These are phyloP conservation scores for Pythium rishiriense DNA, from an alignment of 352 stramenopile species.

Conservation along the genomic window DNA sequence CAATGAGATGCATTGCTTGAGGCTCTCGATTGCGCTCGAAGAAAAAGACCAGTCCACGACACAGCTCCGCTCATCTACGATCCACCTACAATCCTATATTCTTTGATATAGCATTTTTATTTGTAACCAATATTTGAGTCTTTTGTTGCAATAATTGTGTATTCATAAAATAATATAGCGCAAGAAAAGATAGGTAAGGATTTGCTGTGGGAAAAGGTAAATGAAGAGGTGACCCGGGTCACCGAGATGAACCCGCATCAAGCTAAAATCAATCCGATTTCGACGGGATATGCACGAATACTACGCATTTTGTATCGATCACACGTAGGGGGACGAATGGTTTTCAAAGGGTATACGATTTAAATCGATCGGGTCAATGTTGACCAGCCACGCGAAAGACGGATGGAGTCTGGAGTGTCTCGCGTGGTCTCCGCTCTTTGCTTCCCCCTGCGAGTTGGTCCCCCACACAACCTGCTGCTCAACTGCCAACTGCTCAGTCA, in stretches of 20 bases:
- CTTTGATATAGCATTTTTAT: too few relatives aligned
- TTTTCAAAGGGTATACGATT: too few relatives aligned
- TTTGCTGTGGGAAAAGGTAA: too few relatives aligned
- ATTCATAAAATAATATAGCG: too few relatives aligned
- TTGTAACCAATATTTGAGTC: too few relatives aligned
- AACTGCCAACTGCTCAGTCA: neutral
- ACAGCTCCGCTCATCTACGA: too few relatives aligned
- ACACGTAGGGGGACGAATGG: too few relatives aligned
- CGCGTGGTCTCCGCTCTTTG: neutral
- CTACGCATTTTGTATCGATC: neutral
- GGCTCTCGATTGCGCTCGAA: constrained; percentile 6
- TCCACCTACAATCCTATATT: too few relatives aligned
- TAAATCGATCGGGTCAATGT: neutral
- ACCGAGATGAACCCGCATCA: neutral
- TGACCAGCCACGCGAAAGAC: neutral
- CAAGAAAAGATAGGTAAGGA: too few relatives aligned
- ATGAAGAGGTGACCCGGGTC: neutral
- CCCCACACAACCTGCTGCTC: neutral
- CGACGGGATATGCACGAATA: neutral
- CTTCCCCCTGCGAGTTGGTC: neutral
- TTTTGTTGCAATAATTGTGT: too few relatives aligned
- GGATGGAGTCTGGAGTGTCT: constrained; percentile 6
- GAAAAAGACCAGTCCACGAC: constrained; percentile 11
- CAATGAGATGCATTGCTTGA: neutral
- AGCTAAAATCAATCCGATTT: neutral